These are phyloP conservation scores for Viola odorata DNA, from an alignment of 345 rosid species.

Conservation along the genomic window DNA sequence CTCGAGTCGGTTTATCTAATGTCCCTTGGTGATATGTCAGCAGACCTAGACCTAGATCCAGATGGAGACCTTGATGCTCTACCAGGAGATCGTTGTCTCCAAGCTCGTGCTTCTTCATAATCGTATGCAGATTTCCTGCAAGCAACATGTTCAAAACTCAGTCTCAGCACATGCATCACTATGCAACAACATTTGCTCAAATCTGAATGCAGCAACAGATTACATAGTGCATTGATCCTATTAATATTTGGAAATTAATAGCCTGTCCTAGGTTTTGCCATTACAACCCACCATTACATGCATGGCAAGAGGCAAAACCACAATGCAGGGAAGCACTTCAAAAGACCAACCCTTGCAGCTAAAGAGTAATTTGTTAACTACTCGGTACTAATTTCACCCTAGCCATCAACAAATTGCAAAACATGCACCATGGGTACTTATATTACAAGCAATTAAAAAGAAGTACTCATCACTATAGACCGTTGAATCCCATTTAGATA, in stretches of 20 bases:
- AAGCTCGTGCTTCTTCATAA: constrained; percentile 38
- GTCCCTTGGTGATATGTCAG: constrained; percentile 46
- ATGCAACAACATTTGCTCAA: neutral
- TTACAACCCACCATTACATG: too few species aligned
- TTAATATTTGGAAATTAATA: too few species aligned
- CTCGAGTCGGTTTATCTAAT: constrained; percentile 13
- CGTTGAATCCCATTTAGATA: too few species aligned
- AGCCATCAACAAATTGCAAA: too few species aligned
- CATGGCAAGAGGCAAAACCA: too few species aligned
- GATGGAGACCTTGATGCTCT: constrained; percentile 57
- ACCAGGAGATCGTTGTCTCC: constrained; percentile 36
- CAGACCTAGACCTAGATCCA: constrained; percentile 75
- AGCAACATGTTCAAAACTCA: neutral
- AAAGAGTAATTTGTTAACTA: neutral
- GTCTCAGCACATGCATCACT: neutral
- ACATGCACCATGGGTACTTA: too few species aligned
- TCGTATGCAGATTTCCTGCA: constrained; percentile 45
- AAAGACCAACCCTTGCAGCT: neutral
- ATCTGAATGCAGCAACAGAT: neutral
- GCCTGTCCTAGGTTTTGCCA: too few species aligned
- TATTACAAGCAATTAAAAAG: too few species aligned
- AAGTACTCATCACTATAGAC: too few species aligned
- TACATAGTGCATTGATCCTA: neutral
- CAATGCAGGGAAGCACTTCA: too few species aligned
- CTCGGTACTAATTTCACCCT: neutral